These are phyloP conservation scores for Phytophthora rubi DNA, from an alignment of 352 stramenopile genomes.

Conservation along the genomic window DNA sequence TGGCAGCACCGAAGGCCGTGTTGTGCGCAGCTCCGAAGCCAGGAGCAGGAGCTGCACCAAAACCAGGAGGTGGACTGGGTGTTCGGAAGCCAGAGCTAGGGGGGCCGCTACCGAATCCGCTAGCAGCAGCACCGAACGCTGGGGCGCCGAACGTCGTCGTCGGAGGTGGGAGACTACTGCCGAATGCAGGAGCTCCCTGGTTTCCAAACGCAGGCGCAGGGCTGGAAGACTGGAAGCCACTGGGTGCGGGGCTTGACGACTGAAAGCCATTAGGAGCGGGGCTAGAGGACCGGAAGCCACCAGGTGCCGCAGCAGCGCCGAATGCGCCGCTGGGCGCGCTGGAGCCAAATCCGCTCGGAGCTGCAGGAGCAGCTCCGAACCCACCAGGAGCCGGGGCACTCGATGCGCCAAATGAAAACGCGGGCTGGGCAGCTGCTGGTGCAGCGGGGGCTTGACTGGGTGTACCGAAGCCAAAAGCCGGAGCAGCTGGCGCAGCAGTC, in stretches of 20 bases:
- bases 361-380: conserved; percentile 29
- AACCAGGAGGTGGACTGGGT: conserved; percentile 36
- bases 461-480: conserved; percentile 51
- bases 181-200: conserved; percentile 35
- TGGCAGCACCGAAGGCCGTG: conserved; percentile 29
- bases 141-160: conserved; percentile 37
- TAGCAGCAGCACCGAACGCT: conserved; percentile 32
- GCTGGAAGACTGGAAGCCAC: conserved; percentile 45
- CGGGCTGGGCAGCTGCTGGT: conserved; percentile 32
- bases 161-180: conserved; percentile 34
- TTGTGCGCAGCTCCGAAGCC: conserved; percentile 28
- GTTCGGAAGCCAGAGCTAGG: conserved; percentile 40
- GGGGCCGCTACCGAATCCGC: conserved; percentile 43
- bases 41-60: conserved; percentile 21
- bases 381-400: conserved; percentile 20
- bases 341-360: conserved; percentile 31
- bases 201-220: conserved; percentile 41
- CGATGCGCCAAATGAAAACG: conserved; percentile 49
- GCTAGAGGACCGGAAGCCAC: conserved; percentile 47
- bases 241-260: conserved; percentile 10
- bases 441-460: conserved; percentile 39
- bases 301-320: conserved; percentile 22
- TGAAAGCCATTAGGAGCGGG: conserved; percentile 16
- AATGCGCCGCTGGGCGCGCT: conserved; percentile 3
- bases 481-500: conserved; percentile 35